Percentiles rank a stretch among this genome's conserved stretches.
phyloP scores from a whole-genome alignment of 2,329 filamentous ascomycete species.

The Apiospora sp. region DNA sequence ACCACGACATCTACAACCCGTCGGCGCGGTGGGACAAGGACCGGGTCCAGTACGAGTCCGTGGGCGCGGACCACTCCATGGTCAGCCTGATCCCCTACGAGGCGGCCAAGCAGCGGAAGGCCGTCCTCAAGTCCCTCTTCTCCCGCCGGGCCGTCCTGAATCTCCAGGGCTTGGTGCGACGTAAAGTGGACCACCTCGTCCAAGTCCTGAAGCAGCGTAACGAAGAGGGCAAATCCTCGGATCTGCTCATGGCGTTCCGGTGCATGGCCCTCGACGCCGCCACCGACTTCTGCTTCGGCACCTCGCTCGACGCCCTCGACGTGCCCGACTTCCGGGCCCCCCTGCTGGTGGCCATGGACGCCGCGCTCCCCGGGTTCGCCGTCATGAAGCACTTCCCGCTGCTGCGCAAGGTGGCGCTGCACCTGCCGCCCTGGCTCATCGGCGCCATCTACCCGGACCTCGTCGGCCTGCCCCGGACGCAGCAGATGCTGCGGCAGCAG shows the following conservation, averaged over 20 bases:
- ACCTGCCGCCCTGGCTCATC: constrained; percentile 9
- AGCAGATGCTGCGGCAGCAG: constrained; percentile 12
- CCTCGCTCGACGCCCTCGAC: constrained; percentile 14
- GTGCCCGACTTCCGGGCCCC: constrained; percentile 19
- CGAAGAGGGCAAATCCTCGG: constrained; percentile 20
- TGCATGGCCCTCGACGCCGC: constrained; percentile 22
- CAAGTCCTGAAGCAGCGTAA: constrained; percentile 10
- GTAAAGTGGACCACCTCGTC: constrained; percentile 18
- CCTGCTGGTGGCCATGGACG: constrained; percentile 20
- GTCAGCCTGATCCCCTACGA: constrained; percentile 12
- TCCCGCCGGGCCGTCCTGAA: constrained; percentile 16
- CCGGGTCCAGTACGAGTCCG: constrained; percentile 15
- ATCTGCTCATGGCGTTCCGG: constrained; percentile 22
- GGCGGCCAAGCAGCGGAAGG: constrained; percentile 22
- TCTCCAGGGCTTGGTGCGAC: constrained; percentile 5
- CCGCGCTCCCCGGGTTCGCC: constrained; percentile 18
- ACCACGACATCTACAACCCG: constrained; percentile 21
- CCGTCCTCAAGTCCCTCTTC: constrained; percentile 12
- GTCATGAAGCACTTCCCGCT: constrained; percentile 24
- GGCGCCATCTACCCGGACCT: background rate
- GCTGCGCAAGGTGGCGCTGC: background rate
- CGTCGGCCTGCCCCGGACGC: constrained; percentile 16
- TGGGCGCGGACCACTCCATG: constrained; percentile 15
- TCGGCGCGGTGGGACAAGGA: constrained; percentile 23
- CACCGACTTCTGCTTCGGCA: constrained; percentile 23